Base-by-base conservation (phyloP, 441 rosid genomes). In the Erodium moschatum region DNA sequence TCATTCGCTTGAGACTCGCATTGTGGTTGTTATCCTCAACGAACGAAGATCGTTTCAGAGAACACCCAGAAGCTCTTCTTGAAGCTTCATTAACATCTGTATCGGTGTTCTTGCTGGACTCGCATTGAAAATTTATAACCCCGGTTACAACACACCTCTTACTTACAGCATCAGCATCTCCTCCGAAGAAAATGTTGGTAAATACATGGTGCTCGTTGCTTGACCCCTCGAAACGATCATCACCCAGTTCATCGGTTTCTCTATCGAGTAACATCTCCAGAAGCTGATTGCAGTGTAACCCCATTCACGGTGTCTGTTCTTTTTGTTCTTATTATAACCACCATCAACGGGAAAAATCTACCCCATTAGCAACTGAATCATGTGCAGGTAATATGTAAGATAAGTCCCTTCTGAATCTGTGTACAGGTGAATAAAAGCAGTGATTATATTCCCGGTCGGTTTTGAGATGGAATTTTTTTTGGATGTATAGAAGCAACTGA, bases 161-260 rank as follows among this genome's bases (percentile, higher is more conserved):
- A 62, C 75, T 80, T 72, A 82, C 56, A 70, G 75, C 79, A 35
- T 72, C 75, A 21, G 70, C 11, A 74, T 78, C 85, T 71, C 76
- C 76, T 70, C 84, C 85, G 46, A 84, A 85, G 84, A 89, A 84
- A 70, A 87, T 80, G 72, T 93, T 77, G 16, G 77, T 74, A 75
- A 86, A 89, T 66, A 86, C 86, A 38, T 21, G 64, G 54, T 77
- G 85, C 67, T 93, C 96, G 52, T 82, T 72, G 61, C 52, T 77
- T 24, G 91, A 85, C 19, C 90, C 96, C 71, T 84, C 90, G 67
- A 87, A 86, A 76, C 80, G 73, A 77, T 83, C 91, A 76, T 74
- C 78, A 68, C 13, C 60, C 15, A 78, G 73, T 70, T 80, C 81
- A 61, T 77, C 82, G 46, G 77, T 33, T 67, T 67, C 73, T 69